A percentile compares a stretch with the other conserved stretches of the same genome.
Conservation (phyloP, 306 rosid genomes). For the Carpinus fangiana region DNA sequence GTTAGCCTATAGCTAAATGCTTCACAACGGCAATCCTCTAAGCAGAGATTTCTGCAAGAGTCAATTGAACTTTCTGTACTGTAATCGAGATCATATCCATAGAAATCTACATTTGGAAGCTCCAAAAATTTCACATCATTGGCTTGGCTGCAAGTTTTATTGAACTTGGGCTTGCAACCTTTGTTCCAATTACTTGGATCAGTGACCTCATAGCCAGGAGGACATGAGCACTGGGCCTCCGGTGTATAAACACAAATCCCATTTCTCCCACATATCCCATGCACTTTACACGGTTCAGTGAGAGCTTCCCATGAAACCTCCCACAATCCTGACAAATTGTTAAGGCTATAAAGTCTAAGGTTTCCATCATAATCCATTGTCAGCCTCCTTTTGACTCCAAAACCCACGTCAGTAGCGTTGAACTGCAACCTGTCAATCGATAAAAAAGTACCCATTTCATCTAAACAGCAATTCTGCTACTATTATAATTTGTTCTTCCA, state of each 20-base stretch:
- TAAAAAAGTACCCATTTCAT: neutral
- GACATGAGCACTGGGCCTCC: neutral
- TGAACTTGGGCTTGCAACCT: neutral
- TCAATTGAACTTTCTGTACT: neutral
- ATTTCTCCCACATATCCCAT: constrained; percentile 4
- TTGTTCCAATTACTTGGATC: constrained; percentile 1
- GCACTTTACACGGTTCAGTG: neutral
- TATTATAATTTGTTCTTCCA: constrained; percentile 19
- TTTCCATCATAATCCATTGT: neutral
- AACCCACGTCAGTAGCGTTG: neutral
- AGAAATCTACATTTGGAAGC: neutral
- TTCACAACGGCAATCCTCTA: neutral
- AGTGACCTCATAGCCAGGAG: neutral
- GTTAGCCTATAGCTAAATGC: neutral
- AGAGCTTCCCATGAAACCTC: neutral
- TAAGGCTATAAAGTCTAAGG: neutral
- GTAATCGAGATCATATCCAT: neutral
- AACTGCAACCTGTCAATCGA: neutral
- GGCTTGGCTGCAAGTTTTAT: neutral
- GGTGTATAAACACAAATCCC: neutral
- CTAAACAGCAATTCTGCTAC: constrained; percentile 3
- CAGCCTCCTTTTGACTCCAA: neutral
- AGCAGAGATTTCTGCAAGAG: neutral
- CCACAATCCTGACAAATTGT: neutral
- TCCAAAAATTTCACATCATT: neutral